Conservation (phyloP, 2,329 filamentous ascomycete species). For the Hypomyces rosellus region DNA sequence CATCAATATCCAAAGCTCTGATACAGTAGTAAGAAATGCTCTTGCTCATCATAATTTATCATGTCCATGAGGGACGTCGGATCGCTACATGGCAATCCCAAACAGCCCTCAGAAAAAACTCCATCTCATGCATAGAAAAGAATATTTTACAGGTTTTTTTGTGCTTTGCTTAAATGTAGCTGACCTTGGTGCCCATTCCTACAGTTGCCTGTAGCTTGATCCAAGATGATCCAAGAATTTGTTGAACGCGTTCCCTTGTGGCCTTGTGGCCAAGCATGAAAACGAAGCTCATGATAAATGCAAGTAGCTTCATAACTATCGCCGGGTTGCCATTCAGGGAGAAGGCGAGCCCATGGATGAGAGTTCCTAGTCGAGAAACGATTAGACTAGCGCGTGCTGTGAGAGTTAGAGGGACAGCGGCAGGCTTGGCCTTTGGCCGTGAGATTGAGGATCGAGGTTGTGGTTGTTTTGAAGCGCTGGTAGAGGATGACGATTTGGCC, state of each 20-base stretch:
- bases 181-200: constrained; percentile 96
- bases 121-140: constrained; percentile 22
- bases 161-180: constrained; percentile 66
- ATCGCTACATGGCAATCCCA: constrained; percentile 4
- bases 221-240: constrained; percentile 65
- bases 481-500: constrained; percentile 27
- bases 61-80: constrained; percentile 6
- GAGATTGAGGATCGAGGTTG: constrained; percentile 15
- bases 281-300: constrained; percentile 74
- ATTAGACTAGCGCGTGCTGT: constrained; percentile 46
- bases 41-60: constrained; percentile 13
- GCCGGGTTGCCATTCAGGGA: constrained; percentile 52
- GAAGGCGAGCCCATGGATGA: constrained; percentile 45
- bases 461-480: constrained; percentile 16
- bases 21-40: background rate
- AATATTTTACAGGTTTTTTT: background rate
- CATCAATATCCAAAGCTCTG: background rate
- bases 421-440: constrained; percentile 23
- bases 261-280: constrained; percentile 69
- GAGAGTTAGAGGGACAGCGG: constrained; percentile 29
- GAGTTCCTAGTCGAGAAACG: constrained; percentile 43
- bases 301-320: constrained; percentile 55
- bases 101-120: constrained; percentile 17
- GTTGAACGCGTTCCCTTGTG: constrained; percentile 66
- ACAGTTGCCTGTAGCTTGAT: constrained; percentile 76